A percentile compares a stretch with the other conserved stretches of the same genome.
These are phyloP conservation scores for Incumbomyces lentus DNA, from an alignment of 2,329 filamentous ascomycete genomes.

Conservation along the genomic window DNA sequence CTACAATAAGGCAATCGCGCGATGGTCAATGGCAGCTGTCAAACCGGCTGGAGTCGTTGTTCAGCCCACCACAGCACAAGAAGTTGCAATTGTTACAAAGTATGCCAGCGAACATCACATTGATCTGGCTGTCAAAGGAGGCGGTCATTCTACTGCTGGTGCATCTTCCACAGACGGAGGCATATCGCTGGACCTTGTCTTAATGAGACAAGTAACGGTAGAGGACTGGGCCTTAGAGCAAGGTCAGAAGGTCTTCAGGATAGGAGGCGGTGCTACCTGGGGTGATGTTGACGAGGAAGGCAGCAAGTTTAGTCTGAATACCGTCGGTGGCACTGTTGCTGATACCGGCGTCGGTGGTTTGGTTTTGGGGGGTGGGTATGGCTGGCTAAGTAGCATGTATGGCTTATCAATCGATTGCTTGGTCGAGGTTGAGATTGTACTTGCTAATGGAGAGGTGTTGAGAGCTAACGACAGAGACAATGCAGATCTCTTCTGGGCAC, in stretches of 20 bases:
- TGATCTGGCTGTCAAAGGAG: conserved; percentile 44
- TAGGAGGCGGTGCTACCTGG: conserved; percentile 45
- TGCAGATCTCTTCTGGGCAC: conserved; percentile 33
- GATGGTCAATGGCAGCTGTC: conserved; percentile 31
- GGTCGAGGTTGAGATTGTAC: conserved; percentile 26
- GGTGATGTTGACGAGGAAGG: conserved; percentile 44
- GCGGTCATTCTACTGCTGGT: conserved; percentile 47
- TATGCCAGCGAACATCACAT: conserved; percentile 37
- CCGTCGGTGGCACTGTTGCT: conserved; percentile 52
- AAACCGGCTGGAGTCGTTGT: conserved; percentile 37
- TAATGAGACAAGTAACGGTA: conserved; percentile 42
- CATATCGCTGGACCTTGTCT: conserved; percentile 45
- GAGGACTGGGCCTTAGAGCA: conserved; percentile 23
- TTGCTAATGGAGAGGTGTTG: conserved; percentile 31
- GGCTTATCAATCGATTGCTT: conserved; percentile 47
- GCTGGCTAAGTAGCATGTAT: conserved; percentile 44
- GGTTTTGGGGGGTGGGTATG: conserved; percentile 49
- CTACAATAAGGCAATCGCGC: conserved; percentile 27
- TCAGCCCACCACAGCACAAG: conserved; percentile 30
- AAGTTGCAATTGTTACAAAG: conserved; percentile 34
- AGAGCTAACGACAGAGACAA: conserved; percentile 26
- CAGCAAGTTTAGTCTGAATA: conserved; percentile 43
- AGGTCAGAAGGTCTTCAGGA: conserved; percentile 35
- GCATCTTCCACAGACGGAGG: conserved; percentile 42
- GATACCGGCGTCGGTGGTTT: conserved; percentile 54